Evolutionary conservation across 75 land plant genomes (phyloP).

Genomic region (Isoetes taiwanensis): DNA sequence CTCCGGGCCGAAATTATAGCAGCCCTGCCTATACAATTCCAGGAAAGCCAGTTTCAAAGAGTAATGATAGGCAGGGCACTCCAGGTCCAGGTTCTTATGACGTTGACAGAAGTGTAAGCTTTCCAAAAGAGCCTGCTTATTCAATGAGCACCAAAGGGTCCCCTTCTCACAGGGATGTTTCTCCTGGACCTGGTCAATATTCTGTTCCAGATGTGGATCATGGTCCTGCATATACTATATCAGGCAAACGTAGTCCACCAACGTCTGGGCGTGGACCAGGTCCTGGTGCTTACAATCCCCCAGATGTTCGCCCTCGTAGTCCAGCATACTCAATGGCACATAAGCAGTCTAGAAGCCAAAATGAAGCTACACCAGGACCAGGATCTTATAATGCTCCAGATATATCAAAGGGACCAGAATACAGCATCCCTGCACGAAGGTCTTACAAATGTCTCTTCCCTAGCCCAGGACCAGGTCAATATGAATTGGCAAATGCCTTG

Average conservation of each 20-base stretch:
- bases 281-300: neutral
- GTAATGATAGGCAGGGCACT: neutral
- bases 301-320: neutral
- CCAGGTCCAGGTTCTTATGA: constrained; percentile 1
- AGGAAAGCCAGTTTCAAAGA: neutral
- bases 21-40: neutral
- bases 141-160: neutral
- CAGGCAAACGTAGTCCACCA: neutral
- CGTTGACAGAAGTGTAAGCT: neutral
- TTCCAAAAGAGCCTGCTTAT: neutral
- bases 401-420: neutral
- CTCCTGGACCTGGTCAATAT: constrained; percentile 1
- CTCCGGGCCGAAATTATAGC: neutral
- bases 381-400: neutral
- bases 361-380: neutral
- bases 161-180: neutral
- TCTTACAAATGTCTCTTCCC: neutral
- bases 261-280: neutral
- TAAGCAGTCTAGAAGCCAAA: neutral
- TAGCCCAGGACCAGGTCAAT: neutral
- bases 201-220: neutral
- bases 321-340: neutral
- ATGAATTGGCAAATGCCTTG: neutral
- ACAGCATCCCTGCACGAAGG: neutral
- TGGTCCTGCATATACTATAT: neutral